phyloP scores from a whole-genome alignment of 192 early-diverging fungal genomes.

The Podila epicladia region DNA sequence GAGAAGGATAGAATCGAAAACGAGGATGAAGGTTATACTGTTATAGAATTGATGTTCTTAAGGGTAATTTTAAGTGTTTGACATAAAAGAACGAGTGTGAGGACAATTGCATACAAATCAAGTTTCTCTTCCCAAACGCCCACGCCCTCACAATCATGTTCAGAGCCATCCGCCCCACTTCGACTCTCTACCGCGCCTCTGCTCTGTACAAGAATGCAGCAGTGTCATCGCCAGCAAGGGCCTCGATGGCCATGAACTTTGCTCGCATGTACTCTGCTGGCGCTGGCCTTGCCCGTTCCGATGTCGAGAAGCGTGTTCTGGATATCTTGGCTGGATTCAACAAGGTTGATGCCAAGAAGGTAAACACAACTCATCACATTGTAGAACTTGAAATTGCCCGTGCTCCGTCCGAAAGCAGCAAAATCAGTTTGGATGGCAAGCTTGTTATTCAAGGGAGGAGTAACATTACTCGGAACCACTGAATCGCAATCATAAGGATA shows the following conservation, averaged over 20 bases:
- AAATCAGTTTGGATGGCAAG: background rate
- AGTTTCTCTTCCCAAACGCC: too few relatives aligned
- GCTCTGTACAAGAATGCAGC: conserved; percentile 44
- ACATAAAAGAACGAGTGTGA: too few relatives aligned
- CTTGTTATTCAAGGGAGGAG: too few relatives aligned
- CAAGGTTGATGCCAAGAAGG: conserved; percentile 94
- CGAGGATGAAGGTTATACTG: too few relatives aligned
- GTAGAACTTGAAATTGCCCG: too few relatives aligned
- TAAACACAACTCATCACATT: conserved; percentile 52
- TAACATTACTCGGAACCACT: too few relatives aligned
- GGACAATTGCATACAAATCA: too few relatives aligned
- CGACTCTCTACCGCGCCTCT: conserved; percentile 44
- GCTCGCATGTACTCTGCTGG: conserved; percentile 81
- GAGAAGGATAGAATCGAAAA: too few relatives aligned
- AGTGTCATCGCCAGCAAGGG: conserved; percentile 47
- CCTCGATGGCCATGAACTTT: conserved; percentile 50
- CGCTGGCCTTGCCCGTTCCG: conserved; percentile 69
- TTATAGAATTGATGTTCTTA: too few relatives aligned
- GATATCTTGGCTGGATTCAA: conserved; percentile 94
- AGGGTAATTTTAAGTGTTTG: too few relatives aligned
- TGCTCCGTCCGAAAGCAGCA: too few relatives aligned
- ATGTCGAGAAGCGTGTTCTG: conserved; percentile 89
- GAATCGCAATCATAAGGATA: too few relatives aligned
- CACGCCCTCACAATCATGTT: conserved; percentile 17
- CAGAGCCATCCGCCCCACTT: conserved; percentile 44